Percentiles rank a stretch among this genome's conserved stretches.
Conservation (phyloP, 805 yeast species). For the Sugiyamaella mastotermitis region DNA sequence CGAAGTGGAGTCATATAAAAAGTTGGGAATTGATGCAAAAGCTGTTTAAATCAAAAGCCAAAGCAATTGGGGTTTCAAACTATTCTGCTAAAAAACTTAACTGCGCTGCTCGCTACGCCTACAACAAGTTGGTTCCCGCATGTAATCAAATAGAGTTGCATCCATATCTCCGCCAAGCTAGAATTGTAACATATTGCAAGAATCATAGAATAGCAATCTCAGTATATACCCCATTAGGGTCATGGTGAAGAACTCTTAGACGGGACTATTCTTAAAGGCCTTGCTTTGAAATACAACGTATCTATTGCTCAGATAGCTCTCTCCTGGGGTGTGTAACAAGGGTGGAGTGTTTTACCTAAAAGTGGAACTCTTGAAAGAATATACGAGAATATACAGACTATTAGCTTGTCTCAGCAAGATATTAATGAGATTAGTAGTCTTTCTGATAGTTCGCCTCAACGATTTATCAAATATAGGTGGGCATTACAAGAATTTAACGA, state of each 20-base stretch:
- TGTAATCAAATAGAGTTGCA: slow-evolving; percentile 73
- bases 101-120: slow-evolving; percentile 36
- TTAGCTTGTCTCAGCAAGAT: slow-evolving; percentile 39
- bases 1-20: slow-evolving; percentile 32
- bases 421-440: slow-evolving; percentile 27
- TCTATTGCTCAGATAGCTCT: slow-evolving; percentile 51
- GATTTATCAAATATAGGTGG: background rate
- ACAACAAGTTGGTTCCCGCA: slow-evolving; percentile 48
- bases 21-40: slow-evolving; percentile 62
- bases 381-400: slow-evolving; percentile 31
- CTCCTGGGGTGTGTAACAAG: slow-evolving; percentile 59
- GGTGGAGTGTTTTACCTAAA: slow-evolving; percentile 59
- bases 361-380: slow-evolving; percentile 65
- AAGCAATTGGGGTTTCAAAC: slow-evolving; percentile 73
- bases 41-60: slow-evolving; percentile 43
- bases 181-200: slow-evolving; percentile 46
- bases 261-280: slow-evolving; percentile 40
- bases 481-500: background rate
- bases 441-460: slow-evolving; percentile 17
- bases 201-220: slow-evolving; percentile 49
- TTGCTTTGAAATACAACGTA: slow-evolving; percentile 52
- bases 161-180: slow-evolving; percentile 61
- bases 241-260: slow-evolving; percentile 44
- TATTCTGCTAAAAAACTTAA: slow-evolving; percentile 48
- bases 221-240: slow-evolving; percentile 73